Percentiles rank a stretch among this genome's conserved stretches.
phyloP scores from a whole-genome alignment of 2,329 filamentous ascomycete species.

The Corynespora cassiicola region DNA sequence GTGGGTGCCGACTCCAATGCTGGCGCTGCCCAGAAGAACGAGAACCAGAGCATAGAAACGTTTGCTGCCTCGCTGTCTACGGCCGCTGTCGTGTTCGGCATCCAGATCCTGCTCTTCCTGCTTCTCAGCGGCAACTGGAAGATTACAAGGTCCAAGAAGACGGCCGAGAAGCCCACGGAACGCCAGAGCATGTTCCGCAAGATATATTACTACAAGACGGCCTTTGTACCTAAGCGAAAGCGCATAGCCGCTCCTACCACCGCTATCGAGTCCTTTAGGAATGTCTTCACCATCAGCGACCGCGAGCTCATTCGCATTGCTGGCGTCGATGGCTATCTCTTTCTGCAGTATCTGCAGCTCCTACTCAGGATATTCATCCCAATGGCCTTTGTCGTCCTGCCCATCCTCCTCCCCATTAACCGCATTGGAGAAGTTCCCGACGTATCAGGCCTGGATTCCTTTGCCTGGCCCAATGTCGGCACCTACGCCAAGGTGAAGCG shows the following conservation, averaged over 20 bases:
- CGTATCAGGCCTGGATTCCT: constrained; percentile 67
- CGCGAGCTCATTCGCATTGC: constrained; percentile 94
- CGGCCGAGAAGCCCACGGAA: constrained; percentile 24
- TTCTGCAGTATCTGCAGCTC: constrained; percentile 85
- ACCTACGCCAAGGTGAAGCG: constrained; percentile 65
- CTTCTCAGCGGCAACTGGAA: constrained; percentile 48
- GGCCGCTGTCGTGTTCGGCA: constrained; percentile 42
- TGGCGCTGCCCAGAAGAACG: constrained; percentile 16
- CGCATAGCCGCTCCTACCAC: constrained; percentile 42
- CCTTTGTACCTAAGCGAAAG: constrained; percentile 43
- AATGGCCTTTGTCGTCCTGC: constrained; percentile 77
- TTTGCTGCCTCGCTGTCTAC: constrained; percentile 45
- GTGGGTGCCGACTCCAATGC: constrained; percentile 2
- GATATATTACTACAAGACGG: constrained; percentile 48
- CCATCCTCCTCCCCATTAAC: constrained; percentile 87
- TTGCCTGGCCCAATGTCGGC: constrained; percentile 88
- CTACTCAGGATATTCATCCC: constrained; percentile 92
- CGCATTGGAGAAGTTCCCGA: constrained; percentile 69
- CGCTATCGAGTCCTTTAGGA: constrained; percentile 45
- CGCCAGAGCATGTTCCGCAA: constrained; percentile 45
- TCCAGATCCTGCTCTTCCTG: constrained; percentile 41
- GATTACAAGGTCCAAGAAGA: constrained; percentile 29
- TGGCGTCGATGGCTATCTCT: constrained; percentile 96
- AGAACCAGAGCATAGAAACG: constrained; percentile 45
- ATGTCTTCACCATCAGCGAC: constrained; percentile 70